These are phyloP conservation scores for Anaeromyces robustus DNA, from an alignment of 192 early-diverging fungal species.

Conservation along the genomic window DNA sequence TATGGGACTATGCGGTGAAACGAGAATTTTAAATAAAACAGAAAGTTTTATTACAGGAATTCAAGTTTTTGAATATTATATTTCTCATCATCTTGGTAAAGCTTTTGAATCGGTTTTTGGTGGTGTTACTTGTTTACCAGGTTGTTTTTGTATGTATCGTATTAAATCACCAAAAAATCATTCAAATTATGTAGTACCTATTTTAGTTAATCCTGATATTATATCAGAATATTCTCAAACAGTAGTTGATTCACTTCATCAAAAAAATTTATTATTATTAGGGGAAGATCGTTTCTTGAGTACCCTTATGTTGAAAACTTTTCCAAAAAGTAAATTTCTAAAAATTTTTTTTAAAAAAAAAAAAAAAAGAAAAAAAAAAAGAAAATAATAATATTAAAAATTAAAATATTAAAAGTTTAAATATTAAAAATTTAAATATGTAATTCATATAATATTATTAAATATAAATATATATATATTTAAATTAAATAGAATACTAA, in stretches of 20 bases:
- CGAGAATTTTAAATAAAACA: constrained; percentile 83
- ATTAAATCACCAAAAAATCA: constrained; percentile 44
- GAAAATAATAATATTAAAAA: too few relatives aligned
- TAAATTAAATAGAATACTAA: too few relatives aligned
- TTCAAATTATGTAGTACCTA: constrained; percentile 60
- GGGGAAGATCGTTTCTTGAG: constrained; percentile 74
- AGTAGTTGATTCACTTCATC: constrained; percentile 52
- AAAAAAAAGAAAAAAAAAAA: too few relatives aligned
- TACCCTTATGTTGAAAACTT: constrained; percentile 68
- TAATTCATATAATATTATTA: too few relatives aligned
- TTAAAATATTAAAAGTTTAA: too few relatives aligned
- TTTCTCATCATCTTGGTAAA: constrained; percentile 87
- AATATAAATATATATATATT: too few relatives aligned
- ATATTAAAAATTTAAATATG: too few relatives aligned
- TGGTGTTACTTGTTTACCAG: constrained; percentile 90
- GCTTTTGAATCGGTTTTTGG: constrained; percentile 94
- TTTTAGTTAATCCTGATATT: constrained; percentile 67
- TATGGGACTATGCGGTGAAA: constrained; percentile 92
- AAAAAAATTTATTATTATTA: constrained; percentile 66
- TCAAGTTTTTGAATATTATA: constrained; percentile 96
- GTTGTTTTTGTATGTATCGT: constrained; percentile 94
- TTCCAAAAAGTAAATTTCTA: constrained; percentile 69
- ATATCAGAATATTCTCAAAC: constrained; percentile 1
- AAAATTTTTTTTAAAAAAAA: too few relatives aligned
- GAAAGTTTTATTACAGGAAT: constrained; percentile 76